A percentile compares a stretch with the other conserved stretches of the same genome.
Conservation (phyloP, 1,284 basidiomycete species). For the Ustilago shanxiensis region DNA sequence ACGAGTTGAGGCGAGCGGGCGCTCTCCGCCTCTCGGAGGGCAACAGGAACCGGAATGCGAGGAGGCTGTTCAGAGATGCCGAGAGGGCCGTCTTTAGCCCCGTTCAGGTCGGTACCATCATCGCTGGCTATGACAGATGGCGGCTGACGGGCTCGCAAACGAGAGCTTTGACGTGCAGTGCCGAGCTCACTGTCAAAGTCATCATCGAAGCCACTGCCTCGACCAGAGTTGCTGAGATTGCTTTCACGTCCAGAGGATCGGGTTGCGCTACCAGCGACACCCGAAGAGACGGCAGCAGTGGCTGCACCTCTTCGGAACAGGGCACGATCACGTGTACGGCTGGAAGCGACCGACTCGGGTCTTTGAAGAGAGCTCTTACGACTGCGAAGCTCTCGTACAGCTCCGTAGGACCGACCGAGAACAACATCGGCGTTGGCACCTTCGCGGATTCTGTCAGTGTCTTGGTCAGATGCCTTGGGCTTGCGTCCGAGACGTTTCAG, state of each 20-base stretch:
- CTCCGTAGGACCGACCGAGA: conserved; percentile 49
- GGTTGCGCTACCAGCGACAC: conserved; percentile 18
- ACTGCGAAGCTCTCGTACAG: conserved; percentile 48
- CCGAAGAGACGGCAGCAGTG: conserved; percentile 28
- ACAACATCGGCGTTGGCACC: conserved; percentile 45
- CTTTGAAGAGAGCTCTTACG: conserved; percentile 40
- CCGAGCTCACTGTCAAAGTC: conserved; percentile 49
- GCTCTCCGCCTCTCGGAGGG: conserved; percentile 49
- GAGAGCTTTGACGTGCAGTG: conserved; percentile 19
- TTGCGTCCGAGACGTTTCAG: conserved; percentile 44
- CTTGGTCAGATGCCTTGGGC: conserved; percentile 11
- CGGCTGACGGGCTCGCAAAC: conserved; percentile 22
- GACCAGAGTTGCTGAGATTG: conserved; percentile 31
- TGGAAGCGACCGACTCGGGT: conserved; percentile 18
- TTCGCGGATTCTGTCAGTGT: conserved; percentile 13
- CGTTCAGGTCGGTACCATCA: conserved; percentile 18
- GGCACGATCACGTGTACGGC: conserved; percentile 16
- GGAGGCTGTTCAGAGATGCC: conserved; percentile 28
- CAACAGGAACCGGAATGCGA: conserved; percentile 32
- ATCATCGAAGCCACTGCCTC: conserved; percentile 34
- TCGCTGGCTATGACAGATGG: conserved; percentile 40
- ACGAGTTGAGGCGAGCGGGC: conserved; percentile 53
- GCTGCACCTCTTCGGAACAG: conserved; percentile 32
- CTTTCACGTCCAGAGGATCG: conserved; percentile 30
- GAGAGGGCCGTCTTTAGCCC: neutral